These are phyloP conservation scores for Pachyrhizus erosus DNA, from an alignment of 306 rosid species.

Conservation along the genomic window DNA sequence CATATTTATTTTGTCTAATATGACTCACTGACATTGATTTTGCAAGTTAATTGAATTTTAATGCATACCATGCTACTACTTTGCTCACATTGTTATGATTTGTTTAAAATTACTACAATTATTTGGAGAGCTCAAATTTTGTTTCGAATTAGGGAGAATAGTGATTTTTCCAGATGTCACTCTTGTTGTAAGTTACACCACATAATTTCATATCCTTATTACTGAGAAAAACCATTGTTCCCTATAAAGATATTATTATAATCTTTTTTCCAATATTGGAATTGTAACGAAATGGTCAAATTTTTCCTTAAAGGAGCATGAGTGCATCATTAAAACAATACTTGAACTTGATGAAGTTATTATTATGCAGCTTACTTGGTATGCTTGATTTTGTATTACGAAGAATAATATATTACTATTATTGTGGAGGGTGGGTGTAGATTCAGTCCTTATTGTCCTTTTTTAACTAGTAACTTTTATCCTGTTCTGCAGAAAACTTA, in stretches of 20 bases:
- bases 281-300: neutral
- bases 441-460: slow-evolving; percentile 3
- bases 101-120: neutral
- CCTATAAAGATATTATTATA: slow-evolving; percentile 4
- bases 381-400: neutral
- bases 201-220: slow-evolving; percentile 8
- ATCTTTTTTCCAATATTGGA: slow-evolving; percentile 10
- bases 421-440: neutral
- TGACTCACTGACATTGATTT: slow-evolving; percentile 23
- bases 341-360: slow-evolving; percentile 30
- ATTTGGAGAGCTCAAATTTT: neutral
- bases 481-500: slow-evolving; percentile 62
- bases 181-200: slow-evolving; percentile 7
- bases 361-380: slow-evolving; percentile 33
- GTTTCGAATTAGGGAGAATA: slow-evolving; percentile 15
- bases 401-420: neutral
- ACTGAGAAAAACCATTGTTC: neutral
- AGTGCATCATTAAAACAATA: slow-evolving; percentile 22
- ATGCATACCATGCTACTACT: neutral
- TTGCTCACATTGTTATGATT: neutral
- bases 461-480: slow-evolving; percentile 12
- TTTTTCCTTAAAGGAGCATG: neutral
- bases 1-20: neutral
- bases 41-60: slow-evolving; percentile 20
- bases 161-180: neutral